Percentiles rank a stretch among this genome's conserved stretches.
Conservation (phyloP, 108 stramenopile genomes). For the Seminavis robusta region DNA sequence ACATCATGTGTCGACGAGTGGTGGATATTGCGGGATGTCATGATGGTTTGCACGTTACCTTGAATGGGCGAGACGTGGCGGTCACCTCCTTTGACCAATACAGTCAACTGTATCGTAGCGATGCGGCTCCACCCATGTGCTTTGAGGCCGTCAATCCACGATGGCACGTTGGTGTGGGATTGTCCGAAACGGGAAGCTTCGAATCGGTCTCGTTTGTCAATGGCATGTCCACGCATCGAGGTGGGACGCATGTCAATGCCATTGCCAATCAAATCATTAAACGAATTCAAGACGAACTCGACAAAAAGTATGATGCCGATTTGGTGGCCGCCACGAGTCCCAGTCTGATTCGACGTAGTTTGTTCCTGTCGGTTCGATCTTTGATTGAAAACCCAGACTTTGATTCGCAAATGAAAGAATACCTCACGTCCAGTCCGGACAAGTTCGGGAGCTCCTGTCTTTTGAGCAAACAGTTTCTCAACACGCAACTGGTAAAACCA, state of each 20-base stretch:
- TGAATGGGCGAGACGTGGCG: conserved; percentile 88
- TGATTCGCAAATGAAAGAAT: conserved; percentile 99
- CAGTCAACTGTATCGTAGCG: conserved; percentile 66
- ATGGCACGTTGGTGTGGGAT: conserved; percentile 72
- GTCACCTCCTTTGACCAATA: conserved; percentile 88
- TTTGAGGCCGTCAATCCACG: conserved; percentile 74
- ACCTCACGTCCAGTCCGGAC: conserved; percentile 77
- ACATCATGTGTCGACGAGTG: conserved; percentile 79
- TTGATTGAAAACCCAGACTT: conserved; percentile 97
- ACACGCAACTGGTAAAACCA: conserved; percentile 37
- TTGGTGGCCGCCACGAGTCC: conserved; percentile 46
- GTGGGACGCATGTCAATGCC: conserved; percentile 87
- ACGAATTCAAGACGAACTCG: conserved; percentile 50
- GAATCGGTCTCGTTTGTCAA: conserved; percentile 87
- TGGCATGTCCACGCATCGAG: conserved; percentile 78
- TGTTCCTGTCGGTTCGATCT: conserved; percentile 90
- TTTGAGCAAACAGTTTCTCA: conserved; percentile 48
- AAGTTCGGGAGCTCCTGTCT: conserved; percentile 77
- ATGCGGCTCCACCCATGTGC: conserved; percentile 42
- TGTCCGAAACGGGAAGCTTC: conserved; percentile 50
- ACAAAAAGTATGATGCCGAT: conserved; percentile 48
- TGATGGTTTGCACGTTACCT: conserved; percentile 66
- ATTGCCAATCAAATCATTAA: conserved; percentile 71
- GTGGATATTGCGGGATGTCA: conserved; percentile 86
- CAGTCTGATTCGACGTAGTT: conserved; percentile 80